Percentiles rank a stretch among this genome's conserved stretches.
phyloP scores from a whole-genome alignment of 306 rosid genomes.

The Quercus engelmannii region DNA sequence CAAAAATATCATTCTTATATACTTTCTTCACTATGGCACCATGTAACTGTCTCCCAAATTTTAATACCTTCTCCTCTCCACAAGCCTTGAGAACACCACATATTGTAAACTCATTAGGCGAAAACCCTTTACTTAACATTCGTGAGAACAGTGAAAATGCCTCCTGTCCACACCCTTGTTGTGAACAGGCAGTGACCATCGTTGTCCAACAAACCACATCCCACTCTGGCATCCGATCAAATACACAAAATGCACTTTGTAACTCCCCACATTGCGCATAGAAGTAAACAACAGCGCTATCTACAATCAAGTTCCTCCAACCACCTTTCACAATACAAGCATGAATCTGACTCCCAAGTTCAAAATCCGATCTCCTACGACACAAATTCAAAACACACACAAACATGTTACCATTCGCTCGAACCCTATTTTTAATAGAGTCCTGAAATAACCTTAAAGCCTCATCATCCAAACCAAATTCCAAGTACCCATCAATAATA shows the following conservation, averaged over 20 bases:
- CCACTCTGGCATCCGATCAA: conserved; percentile 55
- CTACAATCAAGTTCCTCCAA: conserved; percentile 66
- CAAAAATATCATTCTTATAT: conserved; percentile 60
- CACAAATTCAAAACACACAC: conserved; percentile 79
- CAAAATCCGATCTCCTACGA: conserved; percentile 49
- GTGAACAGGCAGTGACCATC: conserved; percentile 86
- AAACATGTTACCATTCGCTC: conserved; percentile 61
- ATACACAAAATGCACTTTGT: conserved; percentile 50
- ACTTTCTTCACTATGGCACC: conserved; percentile 64
- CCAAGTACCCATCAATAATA: conserved; percentile 67
- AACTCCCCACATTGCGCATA: conserved; percentile 69
- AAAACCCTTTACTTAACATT: conserved; percentile 58
- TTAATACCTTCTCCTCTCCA: conserved; percentile 56
- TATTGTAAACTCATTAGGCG: conserved; percentile 76
- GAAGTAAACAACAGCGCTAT: conserved; percentile 61
- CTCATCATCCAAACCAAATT: conserved; percentile 53
- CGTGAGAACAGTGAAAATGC: conserved; percentile 52
- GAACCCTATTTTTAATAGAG: conserved; percentile 44
- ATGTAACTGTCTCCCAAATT: conserved; percentile 73
- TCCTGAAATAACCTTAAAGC: conserved; percentile 57
- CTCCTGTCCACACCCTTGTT: conserved; percentile 63
- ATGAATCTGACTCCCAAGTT: conserved; percentile 76
- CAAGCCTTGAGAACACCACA: conserved; percentile 86
- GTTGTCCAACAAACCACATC: conserved; percentile 90
- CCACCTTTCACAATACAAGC: conserved; percentile 60